phyloP scores from a whole-genome alignment of 805 yeast species.

The Wickerhamiella musiphila region DNA sequence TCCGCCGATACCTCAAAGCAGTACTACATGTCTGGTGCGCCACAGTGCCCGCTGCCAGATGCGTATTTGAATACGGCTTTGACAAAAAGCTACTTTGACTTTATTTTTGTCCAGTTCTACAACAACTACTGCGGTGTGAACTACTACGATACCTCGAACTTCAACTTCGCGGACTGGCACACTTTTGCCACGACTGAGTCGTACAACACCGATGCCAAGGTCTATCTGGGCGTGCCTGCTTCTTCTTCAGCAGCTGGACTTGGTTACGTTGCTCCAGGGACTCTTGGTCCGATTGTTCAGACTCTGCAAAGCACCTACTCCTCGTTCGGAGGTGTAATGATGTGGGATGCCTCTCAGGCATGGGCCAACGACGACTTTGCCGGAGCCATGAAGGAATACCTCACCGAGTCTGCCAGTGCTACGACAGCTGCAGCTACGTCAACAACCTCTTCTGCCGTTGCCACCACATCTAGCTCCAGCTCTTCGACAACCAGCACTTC shows the following conservation, averaged over 20 bases:
- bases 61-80: slow-evolving; percentile 27
- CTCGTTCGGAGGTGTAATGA: slow-evolving; percentile 49
- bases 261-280: slow-evolving; percentile 34
- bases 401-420: slow-evolving; percentile 28
- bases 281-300: slow-evolving; percentile 14
- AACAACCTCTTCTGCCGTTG: background rate
- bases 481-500: background rate
- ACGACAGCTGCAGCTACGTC: slow-evolving; percentile 28
- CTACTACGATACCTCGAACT: slow-evolving; percentile 16
- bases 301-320: slow-evolving; percentile 16
- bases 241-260: slow-evolving; percentile 33
- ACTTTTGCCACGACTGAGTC: slow-evolving; percentile 28
- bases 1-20: slow-evolving; percentile 20
- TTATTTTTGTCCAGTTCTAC: slow-evolving; percentile 49
- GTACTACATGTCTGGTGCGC: slow-evolving; percentile 46
- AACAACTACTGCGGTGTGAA: slow-evolving; percentile 33
- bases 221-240: slow-evolving; percentile 52
- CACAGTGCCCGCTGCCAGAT: slow-evolving; percentile 53
- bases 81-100: slow-evolving; percentile 32
- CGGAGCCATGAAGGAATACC: slow-evolving; percentile 27
- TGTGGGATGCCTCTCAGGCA: slow-evolving; percentile 72
- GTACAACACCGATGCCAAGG: slow-evolving; percentile 33
- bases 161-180: slow-evolving; percentile 33
- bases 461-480: slow-evolving; percentile 1
- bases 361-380: slow-evolving; percentile 33